Evolutionary conservation across 768 basidiomycete species (phyloP).

Genomic region (Suillus americanus): DNA sequence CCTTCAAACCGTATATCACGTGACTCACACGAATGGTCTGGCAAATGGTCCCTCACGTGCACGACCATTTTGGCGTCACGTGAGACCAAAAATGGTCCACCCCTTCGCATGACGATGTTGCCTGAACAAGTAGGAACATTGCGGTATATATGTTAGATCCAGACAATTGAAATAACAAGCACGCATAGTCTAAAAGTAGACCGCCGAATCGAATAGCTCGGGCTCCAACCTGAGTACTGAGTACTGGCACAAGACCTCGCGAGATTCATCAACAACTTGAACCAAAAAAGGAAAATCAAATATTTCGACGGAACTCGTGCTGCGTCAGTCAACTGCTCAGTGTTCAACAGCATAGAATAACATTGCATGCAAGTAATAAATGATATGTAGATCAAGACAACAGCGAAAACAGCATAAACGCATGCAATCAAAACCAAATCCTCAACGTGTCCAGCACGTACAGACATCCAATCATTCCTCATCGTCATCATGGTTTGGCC

Average conservation of each 20-base stretch:
- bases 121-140: too few species aligned
- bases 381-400: not conserved
- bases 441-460: not conserved
- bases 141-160: not conserved
- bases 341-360: not conserved
- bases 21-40: too few species aligned
- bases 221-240: too few species aligned
- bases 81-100: not conserved
- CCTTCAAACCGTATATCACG: too few species aligned
- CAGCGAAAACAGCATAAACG: not conserved
- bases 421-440: not conserved
- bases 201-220: too few species aligned
- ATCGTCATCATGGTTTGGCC: constrained; percentile 59
- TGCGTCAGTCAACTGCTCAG: not conserved
- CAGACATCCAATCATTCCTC: constrained; percentile 27
- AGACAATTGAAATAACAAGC: not conserved
- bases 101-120: too few species aligned
- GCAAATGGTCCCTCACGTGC: not conserved
- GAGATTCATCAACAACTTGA: not conserved
- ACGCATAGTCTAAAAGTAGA: not conserved
- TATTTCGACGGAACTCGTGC: not conserved
- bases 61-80: not conserved
- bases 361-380: not conserved
- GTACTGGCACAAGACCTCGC: too few species aligned
- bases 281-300: not conserved